Conservation (phyloP, 139 green algal species). For the Prasinococcaceae sp. region DNA sequence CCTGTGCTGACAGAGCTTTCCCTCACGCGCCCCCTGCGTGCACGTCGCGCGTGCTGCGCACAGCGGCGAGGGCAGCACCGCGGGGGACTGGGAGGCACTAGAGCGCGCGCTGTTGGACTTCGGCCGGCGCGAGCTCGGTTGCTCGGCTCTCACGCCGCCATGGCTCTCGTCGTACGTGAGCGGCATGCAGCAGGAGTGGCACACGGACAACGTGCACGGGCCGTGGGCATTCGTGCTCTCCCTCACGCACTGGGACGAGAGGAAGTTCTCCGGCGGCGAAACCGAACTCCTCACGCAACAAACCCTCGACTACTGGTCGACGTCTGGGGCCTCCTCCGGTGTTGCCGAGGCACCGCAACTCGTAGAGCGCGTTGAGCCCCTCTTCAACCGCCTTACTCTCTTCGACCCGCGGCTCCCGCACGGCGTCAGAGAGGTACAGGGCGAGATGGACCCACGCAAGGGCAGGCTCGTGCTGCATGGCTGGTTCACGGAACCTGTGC, state of each 20-base stretch:
- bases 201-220: conserved; percentile 28
- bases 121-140: conserved; percentile 45
- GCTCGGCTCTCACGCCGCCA: conserved; percentile 55
- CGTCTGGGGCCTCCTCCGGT: conserved; percentile 1
- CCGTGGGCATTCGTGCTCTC: conserved; percentile 70
- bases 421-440: conserved; percentile 45
- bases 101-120: conserved; percentile 50
- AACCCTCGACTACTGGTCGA: conserved; percentile 55
- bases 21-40: no score
- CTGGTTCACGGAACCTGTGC: conserved; percentile 60
- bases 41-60: no score
- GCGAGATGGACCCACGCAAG: conserved; percentile 41
- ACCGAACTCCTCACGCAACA: conserved; percentile 49
- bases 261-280: conserved; percentile 41
- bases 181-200: conserved; percentile 21
- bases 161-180: conserved; percentile 69
- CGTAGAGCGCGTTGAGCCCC: conserved; percentile 36
- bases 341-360: conserved; percentile 43
- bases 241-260: conserved; percentile 46
- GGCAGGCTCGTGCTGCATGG: conserved; percentile 61
- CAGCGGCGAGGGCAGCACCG: no score
- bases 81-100: conserved; percentile 31
- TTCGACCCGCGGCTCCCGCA: conserved; percentile 58
- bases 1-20: no score
- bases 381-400: conserved; percentile 40